Base-by-base conservation (phyloP, 176 grass and related monocot species). In the Coix lacrymajobi region DNA sequence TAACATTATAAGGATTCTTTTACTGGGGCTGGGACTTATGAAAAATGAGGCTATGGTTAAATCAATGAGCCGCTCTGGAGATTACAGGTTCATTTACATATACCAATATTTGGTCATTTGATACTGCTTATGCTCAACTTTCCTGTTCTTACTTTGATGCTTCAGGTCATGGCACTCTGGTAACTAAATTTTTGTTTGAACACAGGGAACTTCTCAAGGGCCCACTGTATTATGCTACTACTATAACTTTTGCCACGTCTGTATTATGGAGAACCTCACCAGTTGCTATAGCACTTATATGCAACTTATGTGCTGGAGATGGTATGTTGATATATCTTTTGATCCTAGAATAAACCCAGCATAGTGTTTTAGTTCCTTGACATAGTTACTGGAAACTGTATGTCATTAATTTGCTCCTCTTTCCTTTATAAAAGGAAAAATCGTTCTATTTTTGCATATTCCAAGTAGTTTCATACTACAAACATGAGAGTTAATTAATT, bases 301-400 rank as follows among this genome's bases (percentile, higher is more conserved):
- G 96, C 89, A 98, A 98, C 79, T 79, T 98, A 69, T 98, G 96
- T 83, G 96, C 93, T 83, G 96, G 92, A 46, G 96, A 98, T 62
- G 96, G 93, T 98, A 93, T 2, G 66, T 54, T 52, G 30, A 48
- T 67, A 33, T 58, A 65, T 66, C 16, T 41, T 20, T 37, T 6
- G 3, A 75, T 61, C 4, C 15, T 74, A 10, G 22, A 66, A 30
- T 29, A 79, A 3, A 16, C 28, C 3, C 46, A 30, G 5, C 28
- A 79, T 17, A 66, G 44, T 66, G 32, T 39, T 15, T 0, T 54
- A 17, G 20, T 45, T 57, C 52, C 5, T 24, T 52, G 29, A 52
- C 38, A 39, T 37, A 16, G 4, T 62, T 40, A 38, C 34, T 69
- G 31, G 16, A 82, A 76, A 13, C 0, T 58, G 37, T 15, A 2